A percentile compares a stretch with the other conserved stretches of the same genome.
These are phyloP conservation scores for Colletotrichum australisinense DNA, from an alignment of 2,329 filamentous ascomycete species.

Conservation along the genomic window DNA sequence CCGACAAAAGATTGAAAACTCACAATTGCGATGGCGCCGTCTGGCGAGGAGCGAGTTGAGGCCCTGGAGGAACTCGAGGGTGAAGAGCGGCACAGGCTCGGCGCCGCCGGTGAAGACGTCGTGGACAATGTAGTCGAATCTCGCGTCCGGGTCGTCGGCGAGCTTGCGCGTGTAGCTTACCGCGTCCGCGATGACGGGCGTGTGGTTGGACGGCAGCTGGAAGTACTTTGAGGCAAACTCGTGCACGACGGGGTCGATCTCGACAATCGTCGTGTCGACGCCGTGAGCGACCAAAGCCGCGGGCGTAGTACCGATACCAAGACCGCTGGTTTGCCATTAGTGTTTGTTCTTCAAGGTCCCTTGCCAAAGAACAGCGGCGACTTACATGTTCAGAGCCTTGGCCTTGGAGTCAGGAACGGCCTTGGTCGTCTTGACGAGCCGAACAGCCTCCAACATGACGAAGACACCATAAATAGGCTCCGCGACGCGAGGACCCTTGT, in stretches of 20 bases:
- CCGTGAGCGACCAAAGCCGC: constrained; percentile 88
- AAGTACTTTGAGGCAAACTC: constrained; percentile 88
- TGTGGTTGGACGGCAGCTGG: constrained; percentile 80
- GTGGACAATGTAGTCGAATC: constrained; percentile 94
- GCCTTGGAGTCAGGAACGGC: constrained; percentile 71
- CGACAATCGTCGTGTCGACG: constrained; percentile 92
- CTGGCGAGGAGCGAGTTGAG: constrained; percentile 76
- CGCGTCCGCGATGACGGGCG: constrained; percentile 84
- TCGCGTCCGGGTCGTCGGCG: constrained; percentile 53
- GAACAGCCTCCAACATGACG: constrained; percentile 91
- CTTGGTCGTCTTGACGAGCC: constrained; percentile 75
- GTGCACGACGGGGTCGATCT: constrained; percentile 92
- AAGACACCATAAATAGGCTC: constrained; percentile 98
- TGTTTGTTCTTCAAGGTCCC: constrained; percentile 36
- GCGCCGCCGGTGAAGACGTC: constrained; percentile 98
- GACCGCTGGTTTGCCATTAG: constrained; percentile 67
- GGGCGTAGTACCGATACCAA: constrained; percentile 93
- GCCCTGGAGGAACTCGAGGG: constrained; percentile 81
- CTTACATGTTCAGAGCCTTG: constrained; percentile 87
- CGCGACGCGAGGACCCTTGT: constrained; percentile 64
- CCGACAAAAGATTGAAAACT: constrained; percentile 43
- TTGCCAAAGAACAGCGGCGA: constrained; percentile 28
- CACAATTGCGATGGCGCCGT: constrained; percentile 90
- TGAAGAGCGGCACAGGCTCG: constrained; percentile 90
- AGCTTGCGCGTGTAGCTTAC: constrained; percentile 71